Conservation (phyloP, 2,329 filamentous ascomycete species). For the Diplodia scrobiculata region DNA sequence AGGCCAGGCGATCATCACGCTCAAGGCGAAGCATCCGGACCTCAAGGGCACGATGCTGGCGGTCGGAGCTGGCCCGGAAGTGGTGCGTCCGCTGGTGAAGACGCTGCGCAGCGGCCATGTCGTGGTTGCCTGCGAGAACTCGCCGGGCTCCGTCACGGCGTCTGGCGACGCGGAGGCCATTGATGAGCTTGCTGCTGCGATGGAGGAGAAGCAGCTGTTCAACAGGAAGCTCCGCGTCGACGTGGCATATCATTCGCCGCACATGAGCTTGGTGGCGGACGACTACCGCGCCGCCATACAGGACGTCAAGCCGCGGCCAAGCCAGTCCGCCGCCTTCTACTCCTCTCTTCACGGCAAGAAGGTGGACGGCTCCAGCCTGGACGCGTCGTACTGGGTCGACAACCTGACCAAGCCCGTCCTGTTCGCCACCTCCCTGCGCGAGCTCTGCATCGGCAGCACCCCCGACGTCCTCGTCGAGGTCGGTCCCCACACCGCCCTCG, state of each 20-base stretch:
- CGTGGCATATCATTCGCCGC: constrained; percentile 51
- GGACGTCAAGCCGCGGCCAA: constrained; percentile 5
- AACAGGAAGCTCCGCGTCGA: constrained; percentile 47
- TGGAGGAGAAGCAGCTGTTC: constrained; percentile 46
- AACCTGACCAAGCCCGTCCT: constrained; percentile 46
- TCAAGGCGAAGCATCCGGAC: constrained; percentile 21
- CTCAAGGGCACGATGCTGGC: constrained; percentile 26
- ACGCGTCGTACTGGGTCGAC: constrained; percentile 42
- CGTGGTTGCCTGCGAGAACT: constrained; percentile 44
- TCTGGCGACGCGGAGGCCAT: constrained; percentile 49
- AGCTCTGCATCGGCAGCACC: constrained; percentile 21
- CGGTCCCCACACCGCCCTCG: constrained; percentile 39
- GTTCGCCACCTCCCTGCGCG: constrained; percentile 37
- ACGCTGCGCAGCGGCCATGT: constrained; percentile 8
- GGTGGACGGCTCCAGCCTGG: constrained; percentile 1
- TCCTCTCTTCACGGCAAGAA: constrained; percentile 20
- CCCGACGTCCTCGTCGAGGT: constrained; percentile 34
- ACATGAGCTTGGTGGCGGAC: constrained; percentile 44
- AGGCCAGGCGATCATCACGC: constrained; percentile 17
- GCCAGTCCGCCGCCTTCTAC: constrained; percentile 21
- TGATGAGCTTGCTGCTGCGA: constrained; percentile 35
- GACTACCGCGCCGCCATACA: constrained; percentile 33
- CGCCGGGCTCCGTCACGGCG: constrained; percentile 48
- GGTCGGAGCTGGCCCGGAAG: constrained; percentile 14
- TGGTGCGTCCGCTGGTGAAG: constrained; percentile 13